Percentiles rank a stretch among this genome's conserved stretches.
These are phyloP conservation scores for Rhodotorula glutinis DNA, from an alignment of 1,284 basidiomycete genomes.

Conservation along the genomic window DNA sequence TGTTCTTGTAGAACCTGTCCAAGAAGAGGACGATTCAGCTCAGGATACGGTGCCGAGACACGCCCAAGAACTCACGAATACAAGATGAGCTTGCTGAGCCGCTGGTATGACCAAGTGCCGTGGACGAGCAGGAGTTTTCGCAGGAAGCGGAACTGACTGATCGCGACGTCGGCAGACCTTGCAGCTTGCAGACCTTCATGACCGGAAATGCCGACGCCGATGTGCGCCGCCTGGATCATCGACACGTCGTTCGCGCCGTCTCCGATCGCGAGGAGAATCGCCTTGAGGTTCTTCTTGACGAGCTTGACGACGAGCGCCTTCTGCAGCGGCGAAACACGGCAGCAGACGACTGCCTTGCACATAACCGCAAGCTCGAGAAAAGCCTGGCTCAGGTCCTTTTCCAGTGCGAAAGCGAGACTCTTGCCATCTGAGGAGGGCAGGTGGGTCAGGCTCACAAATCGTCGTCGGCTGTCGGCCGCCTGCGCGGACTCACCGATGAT, in stretches of 20 bases:
- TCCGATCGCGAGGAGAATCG: slow-evolving; percentile 88
- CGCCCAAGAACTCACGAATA: slow-evolving; percentile 36
- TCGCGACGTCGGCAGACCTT: slow-evolving; percentile 91
- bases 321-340: slow-evolving; percentile 95
- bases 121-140: slow-evolving; percentile 95
- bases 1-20: slow-evolving; percentile 62
- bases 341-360: slow-evolving; percentile 98
- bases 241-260: slow-evolving; percentile 61
- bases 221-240: slow-evolving; percentile 64
- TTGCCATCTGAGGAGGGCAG: slow-evolving; percentile 69
- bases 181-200: slow-evolving; percentile 98
- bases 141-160: slow-evolving; percentile 95
- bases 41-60: not conserved
- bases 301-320: slow-evolving; percentile 98
- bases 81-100: slow-evolving; percentile 90
- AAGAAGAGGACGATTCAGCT: not conserved
- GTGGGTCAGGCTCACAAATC: too few relatives aligned
- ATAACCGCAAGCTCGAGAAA: slow-evolving; percentile 95
- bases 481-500: slow-evolving; percentile 76
- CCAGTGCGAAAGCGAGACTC: slow-evolving; percentile 85
- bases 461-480: too few relatives aligned
- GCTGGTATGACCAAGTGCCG: slow-evolving; percentile 96
- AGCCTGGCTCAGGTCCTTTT: slow-evolving; percentile 81
- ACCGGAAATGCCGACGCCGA: slow-evolving; percentile 96
- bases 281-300: slow-evolving; percentile 91